A percentile compares a stretch with the other conserved stretches of the same genome.
phyloP scores from a whole-genome alignment of 805 yeast species.

The Suhomyces sp. region DNA sequence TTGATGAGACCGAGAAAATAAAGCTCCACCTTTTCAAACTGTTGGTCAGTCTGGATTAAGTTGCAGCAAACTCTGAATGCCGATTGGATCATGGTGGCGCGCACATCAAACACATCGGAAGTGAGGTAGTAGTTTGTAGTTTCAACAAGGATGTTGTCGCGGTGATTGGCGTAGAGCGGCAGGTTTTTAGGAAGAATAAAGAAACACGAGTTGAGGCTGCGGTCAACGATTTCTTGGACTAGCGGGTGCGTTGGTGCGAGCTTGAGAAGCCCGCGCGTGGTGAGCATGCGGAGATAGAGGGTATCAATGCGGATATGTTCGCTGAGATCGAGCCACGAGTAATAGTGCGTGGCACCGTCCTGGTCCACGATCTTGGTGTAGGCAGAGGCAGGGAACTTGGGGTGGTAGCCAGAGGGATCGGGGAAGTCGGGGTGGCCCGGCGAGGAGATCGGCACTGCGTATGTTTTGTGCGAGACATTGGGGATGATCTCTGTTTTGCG shows the following conservation, averaged over 20 bases:
- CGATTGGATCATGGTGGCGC: slow-evolving; percentile 24
- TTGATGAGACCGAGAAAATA: slow-evolving; percentile 22
- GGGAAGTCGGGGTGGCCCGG: slow-evolving; percentile 31
- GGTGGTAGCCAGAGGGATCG: not conserved
- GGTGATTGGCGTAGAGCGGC: slow-evolving; percentile 2
- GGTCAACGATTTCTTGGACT: slow-evolving; percentile 15
- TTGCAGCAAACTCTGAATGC: slow-evolving; percentile 17
- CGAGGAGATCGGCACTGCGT: slow-evolving; percentile 22
- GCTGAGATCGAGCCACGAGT: slow-evolving; percentile 26
- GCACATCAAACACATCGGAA: slow-evolving; percentile 19
- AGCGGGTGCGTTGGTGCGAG: slow-evolving; percentile 21
- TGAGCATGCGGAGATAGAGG: slow-evolving; percentile 22
- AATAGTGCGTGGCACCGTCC: slow-evolving; percentile 9
- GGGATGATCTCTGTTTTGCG: slow-evolving; percentile 25
- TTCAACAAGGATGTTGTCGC: slow-evolving; percentile 14
- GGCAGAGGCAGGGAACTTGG: slow-evolving; percentile 21
- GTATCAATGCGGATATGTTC: slow-evolving; percentile 20
- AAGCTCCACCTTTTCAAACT: slow-evolving; percentile 22
- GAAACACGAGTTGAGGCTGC: slow-evolving; percentile 16
- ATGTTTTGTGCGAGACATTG: slow-evolving; percentile 16
- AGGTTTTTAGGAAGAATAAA: slow-evolving; percentile 13
- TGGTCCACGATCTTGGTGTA: slow-evolving; percentile 12
- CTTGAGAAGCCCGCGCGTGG: slow-evolving; percentile 20
- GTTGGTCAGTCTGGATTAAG: slow-evolving; percentile 18
- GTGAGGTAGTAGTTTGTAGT: slow-evolving; percentile 17